These are phyloP conservation scores for Chloropicon primus DNA, from an alignment of 139 green algal genomes.

Conservation along the genomic window DNA sequence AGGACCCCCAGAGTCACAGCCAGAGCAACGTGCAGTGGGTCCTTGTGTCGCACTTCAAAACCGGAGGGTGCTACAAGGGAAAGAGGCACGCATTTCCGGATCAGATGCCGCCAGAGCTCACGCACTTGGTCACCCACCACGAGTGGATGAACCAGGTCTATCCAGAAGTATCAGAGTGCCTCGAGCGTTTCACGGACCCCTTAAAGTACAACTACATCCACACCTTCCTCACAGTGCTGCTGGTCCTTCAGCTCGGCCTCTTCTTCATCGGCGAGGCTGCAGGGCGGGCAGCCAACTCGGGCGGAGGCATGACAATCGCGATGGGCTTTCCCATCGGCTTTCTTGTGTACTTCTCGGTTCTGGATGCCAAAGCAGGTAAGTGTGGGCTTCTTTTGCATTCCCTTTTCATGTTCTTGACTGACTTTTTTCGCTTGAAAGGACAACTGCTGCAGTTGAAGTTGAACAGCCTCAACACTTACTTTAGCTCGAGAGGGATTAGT, in stretches of 20 bases:
- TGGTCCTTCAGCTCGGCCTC: background rate
- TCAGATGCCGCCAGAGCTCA: background rate
- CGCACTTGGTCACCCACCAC: background rate
- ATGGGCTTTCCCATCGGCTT: too few relatives aligned
- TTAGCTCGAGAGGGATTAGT: background rate
- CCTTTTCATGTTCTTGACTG: too few relatives aligned
- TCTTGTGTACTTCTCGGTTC: too few relatives aligned
- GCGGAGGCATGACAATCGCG: too few relatives aligned
- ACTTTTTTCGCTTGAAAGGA: background rate
- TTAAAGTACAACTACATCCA: background rate
- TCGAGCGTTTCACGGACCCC: background rate
- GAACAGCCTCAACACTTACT: background rate
- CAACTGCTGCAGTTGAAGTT: background rate
- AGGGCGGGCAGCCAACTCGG: too few relatives aligned
- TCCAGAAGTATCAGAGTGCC: background rate
- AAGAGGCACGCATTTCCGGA: background rate
- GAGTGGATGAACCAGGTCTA: background rate
- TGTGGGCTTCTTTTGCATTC: too few relatives aligned
- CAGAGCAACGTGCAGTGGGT: too few relatives aligned
- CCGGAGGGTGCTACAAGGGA: background rate
- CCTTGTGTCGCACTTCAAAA: background rate
- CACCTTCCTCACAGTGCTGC: background rate
- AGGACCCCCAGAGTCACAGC: too few relatives aligned
- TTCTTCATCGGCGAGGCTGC: too few relatives aligned
- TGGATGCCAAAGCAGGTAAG: too few relatives aligned